A percentile compares a stretch with the other conserved stretches of the same genome.
These are phyloP conservation scores for Omphalea diandra DNA, from an alignment of 441 rosid genomes.

Conservation along the genomic window DNA sequence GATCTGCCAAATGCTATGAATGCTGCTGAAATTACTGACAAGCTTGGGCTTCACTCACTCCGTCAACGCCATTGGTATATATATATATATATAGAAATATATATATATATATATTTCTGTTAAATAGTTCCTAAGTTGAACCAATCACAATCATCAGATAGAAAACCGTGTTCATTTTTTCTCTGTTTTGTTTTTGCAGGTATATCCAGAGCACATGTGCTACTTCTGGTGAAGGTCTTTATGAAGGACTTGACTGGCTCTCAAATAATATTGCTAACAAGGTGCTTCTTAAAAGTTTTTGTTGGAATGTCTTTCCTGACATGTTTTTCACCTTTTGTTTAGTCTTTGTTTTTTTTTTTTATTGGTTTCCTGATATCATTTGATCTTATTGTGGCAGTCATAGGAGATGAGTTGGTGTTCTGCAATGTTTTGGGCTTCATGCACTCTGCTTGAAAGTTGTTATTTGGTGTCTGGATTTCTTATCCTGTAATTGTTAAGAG, in stretches of 20 bases:
- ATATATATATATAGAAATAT: too few relatives aligned
- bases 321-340: neutral
- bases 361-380: too few relatives aligned
- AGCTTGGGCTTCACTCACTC: conserved; percentile 54
- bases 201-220: conserved; percentile 70
- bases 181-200: conserved; percentile 48
- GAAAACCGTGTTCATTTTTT: too few relatives aligned
- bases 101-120: too few relatives aligned
- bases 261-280: conserved; percentile 67
- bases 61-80: conserved; percentile 65
- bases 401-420: conserved; percentile 2
- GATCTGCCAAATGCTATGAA: conserved; percentile 65
- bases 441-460: neutral
- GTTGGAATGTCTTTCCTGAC: neutral
- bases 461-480: conserved; percentile 19
- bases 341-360: neutral
- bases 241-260: conserved; percentile 70
- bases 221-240: conserved; percentile 59
- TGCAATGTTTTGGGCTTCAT: neutral
- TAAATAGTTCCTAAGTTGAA: neutral
- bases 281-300: conserved; percentile 39
- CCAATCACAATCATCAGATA: neutral
- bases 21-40: conserved; percentile 54
- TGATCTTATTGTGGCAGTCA: conserved; percentile 28
- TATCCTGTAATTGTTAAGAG: conserved; percentile 19